phyloP scores from a whole-genome alignment of 306 rosid genomes.

The Dicorynia guianensis region DNA sequence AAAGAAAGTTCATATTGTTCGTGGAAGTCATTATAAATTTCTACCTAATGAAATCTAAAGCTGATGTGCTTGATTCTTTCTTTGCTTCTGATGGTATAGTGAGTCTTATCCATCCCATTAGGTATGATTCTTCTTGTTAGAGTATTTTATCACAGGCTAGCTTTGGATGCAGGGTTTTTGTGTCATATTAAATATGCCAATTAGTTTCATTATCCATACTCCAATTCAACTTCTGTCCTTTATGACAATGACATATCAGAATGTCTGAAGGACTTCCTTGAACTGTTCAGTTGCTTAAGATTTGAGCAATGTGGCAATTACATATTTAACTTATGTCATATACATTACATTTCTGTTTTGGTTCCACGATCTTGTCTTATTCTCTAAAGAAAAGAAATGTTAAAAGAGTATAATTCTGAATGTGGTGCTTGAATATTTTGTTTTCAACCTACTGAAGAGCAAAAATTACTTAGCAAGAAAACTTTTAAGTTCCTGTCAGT shows the following conservation, averaged over 20 bases:
- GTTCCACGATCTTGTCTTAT: neutral
- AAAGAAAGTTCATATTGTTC: too few relatives aligned
- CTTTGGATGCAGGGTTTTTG: neutral
- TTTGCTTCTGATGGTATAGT: too few relatives aligned
- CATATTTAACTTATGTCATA: neutral
- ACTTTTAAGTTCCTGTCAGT: neutral
- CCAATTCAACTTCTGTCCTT: neutral
- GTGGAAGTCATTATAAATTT: too few relatives aligned
- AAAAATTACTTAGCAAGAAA: neutral
- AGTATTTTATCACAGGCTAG: too few relatives aligned
- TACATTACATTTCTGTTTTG: neutral
- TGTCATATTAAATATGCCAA: neutral
- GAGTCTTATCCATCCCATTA: too few relatives aligned
- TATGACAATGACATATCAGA: slow-evolving; percentile 11
- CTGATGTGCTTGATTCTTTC: too few relatives aligned
- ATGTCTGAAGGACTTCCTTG: neutral
- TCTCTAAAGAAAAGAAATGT: neutral
- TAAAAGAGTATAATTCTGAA: neutral
- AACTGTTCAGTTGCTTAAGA: slow-evolving; percentile 29
- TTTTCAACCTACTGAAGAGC: neutral
- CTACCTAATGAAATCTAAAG: too few relatives aligned
- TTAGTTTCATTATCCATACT: neutral
- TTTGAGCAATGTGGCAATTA: neutral
- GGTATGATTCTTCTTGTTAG: too few relatives aligned
- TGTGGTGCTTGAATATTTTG: slow-evolving; percentile 12